Base-by-base conservation (phyloP, 805 yeast species). In the Lipomyces starkeyi region DNA sequence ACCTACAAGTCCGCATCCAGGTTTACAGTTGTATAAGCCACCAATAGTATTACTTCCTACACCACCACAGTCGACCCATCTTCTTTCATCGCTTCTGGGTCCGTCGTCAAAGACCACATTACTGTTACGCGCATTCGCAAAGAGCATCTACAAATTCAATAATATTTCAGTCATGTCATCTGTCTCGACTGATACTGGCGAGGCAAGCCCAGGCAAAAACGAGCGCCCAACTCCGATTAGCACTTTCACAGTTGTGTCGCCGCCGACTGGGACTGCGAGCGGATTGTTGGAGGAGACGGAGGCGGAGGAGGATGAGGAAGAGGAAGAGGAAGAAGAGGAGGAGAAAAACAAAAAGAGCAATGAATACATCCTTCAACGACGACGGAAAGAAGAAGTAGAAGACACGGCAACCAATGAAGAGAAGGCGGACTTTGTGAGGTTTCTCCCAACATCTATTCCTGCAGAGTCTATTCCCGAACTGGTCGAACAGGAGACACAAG, bases 81-180 rank as follows among this genome's bases (percentile, higher is more conserved):
- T 69, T 13, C 63, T 69, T 25, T 27, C 71, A 17, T 68, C 72
- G 9, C 57, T 69, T 1, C 67, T 69, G 17, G 71, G 70, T 2
- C 64, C 72, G n/a, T 69, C 72, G 22, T 67, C 70, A 11, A 62
- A 61, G 20, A 69, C 72, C 11, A 67, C 72, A 6, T 37, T 64
- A 17, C 68, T 69, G 4, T 60, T 69, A 6, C 60, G 64, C 25
- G 72, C 72, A 7, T 69, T 69, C 29, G 72, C 72, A 22, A 63
- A 64, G 40, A 64, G 66, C 43, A 67, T 69, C 11, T 66, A 68
- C 62, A 64, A 61, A 17, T 68, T 69, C 59, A 69, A 69, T 53
- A 62, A 62, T 20, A 58, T 62, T 27, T 58, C 63, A 13, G 35
- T 62, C 37, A 58, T 61, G 20, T 61, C 66, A 6, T 40, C 66